Base-by-base conservation (phyloP, 2,329 filamentous ascomycete genomes). In the Fusarium cicatricum region DNA sequence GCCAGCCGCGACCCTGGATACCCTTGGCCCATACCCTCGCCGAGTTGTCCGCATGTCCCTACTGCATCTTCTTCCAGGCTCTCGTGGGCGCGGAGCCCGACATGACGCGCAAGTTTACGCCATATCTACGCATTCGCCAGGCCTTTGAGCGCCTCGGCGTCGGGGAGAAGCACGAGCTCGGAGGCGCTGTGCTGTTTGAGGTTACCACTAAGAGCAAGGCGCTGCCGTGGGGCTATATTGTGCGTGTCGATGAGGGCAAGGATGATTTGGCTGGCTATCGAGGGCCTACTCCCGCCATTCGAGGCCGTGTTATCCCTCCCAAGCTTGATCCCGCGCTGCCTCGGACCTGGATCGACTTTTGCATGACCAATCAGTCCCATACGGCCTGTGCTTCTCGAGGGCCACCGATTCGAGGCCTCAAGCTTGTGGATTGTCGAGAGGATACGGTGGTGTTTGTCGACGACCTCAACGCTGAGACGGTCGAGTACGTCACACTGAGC, bases 81-180 rank as follows among this genome's bases (percentile, higher is more conserved):
- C 58, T 76, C 59, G 68, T 76, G 16, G 71, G 70, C 14, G 62
- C 64, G 9, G 62, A 57, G 15, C 62, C 66, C 12, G 69, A 73
- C 15, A 54, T 54, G 52, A 69, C 66, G 8, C 69, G 69, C 58
- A 76, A 72, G 43, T 76, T 74, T 40, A 73, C 73, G 9, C 74
- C 74, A 1, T 76, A 76, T 50, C 51, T 76, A 49, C 73, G 74
- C 50, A 75, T 76, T 37, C 69, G 74, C 17, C 68, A 71, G 40
- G 74, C 74, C 3, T 76, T 76, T 54, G 74, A 76, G 66, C 68
- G 72, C 12, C 64, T 76, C 12, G 74, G 73, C 33, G 67, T 75
- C 9, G 59, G 67, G 19, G 74, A 76, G 64, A 74, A 72, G 62
- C 74, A 76, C 51, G 69, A 70, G 42, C 70, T 76, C 6, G 73